Evolutionary conservation across 2,329 filamentous ascomycete genomes (phyloP), one percentile per base, ranked within the genome.

Genomic region (Curvularia lunata): DNA sequence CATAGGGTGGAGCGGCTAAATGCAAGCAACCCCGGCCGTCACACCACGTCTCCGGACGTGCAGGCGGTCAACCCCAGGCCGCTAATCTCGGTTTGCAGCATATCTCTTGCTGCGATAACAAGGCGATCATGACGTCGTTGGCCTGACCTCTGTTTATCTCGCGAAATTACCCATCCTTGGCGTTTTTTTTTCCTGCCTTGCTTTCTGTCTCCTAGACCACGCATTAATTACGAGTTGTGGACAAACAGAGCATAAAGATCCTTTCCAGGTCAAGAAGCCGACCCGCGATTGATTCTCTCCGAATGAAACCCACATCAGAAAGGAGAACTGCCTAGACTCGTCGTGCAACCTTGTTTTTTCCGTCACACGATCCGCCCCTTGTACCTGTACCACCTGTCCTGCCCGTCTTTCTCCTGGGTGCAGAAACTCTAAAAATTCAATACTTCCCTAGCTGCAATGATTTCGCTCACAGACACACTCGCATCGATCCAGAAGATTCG

Each of bases 61-160:
- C 37, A 52, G 41, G 45, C 51, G 43, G 25, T 28, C 52, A 37
- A 41, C 34, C 32, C 54, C 49, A 48, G 48, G 34, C 37, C 52
- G 34, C 41, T 45, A 57, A 57, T 48, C 23, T 57, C 54, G 54
- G 41, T 57, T 54, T 37, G 54, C 50, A 47, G 19, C 49, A 48
- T 53, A 48, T 42, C 54, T 42, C 25, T 30, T 18, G 25, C 42
- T 38, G 43, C 43, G 54, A 57, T 57, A 54, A 56, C 40, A 37
- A 43, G 54, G 37, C 34, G 49, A 57, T 57, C 45, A 53, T 57
- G 54, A 57, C 54, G 54, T 48, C 40, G 40, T 23, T 8, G 28
- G 34, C 23, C 28, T 54, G 27, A 30, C 43, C 41, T 38, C n/a
- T 25, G 46, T 6, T 16, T 18, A 13, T 38, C 32, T 46, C 8